These are phyloP conservation scores for Dendrostoma leiphaemia DNA, from an alignment of 2,329 filamentous ascomycete species.

Conservation along the genomic window DNA sequence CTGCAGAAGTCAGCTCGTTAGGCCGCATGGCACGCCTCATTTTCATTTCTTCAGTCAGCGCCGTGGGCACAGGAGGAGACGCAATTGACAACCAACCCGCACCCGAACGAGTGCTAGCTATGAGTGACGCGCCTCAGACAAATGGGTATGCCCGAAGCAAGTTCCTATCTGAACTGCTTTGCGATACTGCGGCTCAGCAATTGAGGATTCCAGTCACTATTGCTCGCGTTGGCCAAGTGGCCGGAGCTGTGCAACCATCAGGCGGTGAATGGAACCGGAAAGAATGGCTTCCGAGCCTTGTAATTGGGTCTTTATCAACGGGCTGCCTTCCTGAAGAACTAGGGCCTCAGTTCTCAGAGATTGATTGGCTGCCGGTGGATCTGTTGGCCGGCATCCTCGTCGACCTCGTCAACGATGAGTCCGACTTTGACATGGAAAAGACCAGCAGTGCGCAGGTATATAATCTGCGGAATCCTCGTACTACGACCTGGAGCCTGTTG, in stretches of 20 bases:
- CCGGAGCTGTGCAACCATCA: constrained; percentile 22
- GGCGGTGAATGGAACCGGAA: neutral
- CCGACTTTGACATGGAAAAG: no score
- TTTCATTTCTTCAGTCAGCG: constrained; percentile 50
- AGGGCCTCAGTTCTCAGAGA: constrained; percentile 27
- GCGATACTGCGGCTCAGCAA: constrained; percentile 25
- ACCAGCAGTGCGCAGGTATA: constrained; percentile 18
- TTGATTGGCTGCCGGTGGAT: constrained; percentile 47
- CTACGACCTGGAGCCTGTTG: constrained; percentile 23
- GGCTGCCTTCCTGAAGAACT: constrained; percentile 23
- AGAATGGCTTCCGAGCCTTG: constrained; percentile 4
- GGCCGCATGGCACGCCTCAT: constrained; percentile 32
- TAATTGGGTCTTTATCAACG: constrained; percentile 1
- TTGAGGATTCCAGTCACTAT: constrained; percentile 27
- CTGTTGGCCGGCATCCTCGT: constrained; percentile 34
- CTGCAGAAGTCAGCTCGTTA: constrained; percentile 20
- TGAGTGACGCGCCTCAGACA: constrained; percentile 25
- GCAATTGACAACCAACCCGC: neutral
- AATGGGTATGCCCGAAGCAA: constrained; percentile 36
- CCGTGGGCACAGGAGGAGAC: constrained; percentile 31
- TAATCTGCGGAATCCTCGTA: constrained; percentile 28
- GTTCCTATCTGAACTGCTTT: constrained; percentile 34
- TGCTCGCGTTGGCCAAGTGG: constrained; percentile 34
- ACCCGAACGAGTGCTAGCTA: constrained; percentile 23
- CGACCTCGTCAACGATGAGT: constrained; percentile 24